Base-by-base conservation (phyloP, 1,139 yeast species). In the Blastobotrys raffinosifermentans region DNA sequence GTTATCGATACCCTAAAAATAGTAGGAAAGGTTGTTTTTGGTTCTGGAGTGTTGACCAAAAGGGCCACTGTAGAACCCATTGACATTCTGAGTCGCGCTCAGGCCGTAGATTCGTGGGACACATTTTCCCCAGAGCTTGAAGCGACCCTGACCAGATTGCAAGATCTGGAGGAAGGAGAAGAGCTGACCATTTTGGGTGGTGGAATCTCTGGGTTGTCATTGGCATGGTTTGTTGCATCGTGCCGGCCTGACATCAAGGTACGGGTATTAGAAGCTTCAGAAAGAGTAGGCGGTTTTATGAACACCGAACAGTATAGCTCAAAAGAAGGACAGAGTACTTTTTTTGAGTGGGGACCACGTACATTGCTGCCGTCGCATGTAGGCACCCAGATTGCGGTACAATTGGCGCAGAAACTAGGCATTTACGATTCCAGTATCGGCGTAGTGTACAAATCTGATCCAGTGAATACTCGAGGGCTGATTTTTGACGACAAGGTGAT, bases 121-220 rank as follows among this genome's bases (percentile, higher is more conserved):
- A 44, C 41, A 18, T 19, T 47, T 18, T 33, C 44, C 4, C 48
- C 49, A 13, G 45, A 50, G 30, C 35, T 57, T 46, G 65, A 55
- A 40, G 37, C 48, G 7, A 30, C 37, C 31, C 31, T 54, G 37
- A 36, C 59, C 39, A 18, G 61, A 39, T 39, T 61, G 13, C 53
- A 50, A 23, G 49, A 55, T 19, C 35, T 62, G 22, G 37, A 47
- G 13, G 26, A 39, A 2, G 54, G 55, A 9, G 60, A 55, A 10
- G 46, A 48, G 10, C 42, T 62, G 19, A 50, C 51, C 1, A 54
- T 89, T 1, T 56, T 86, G 2, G 98, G 98, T 0, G 83, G 84
- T 0, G 98, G 98, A 0, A 72, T 89, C 2, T 81, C 95, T 1
- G 97, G 97, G 0, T 67, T 91, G 3, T 67, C 91, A 2, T 78